Evolutionary conservation across 2,329 filamentous ascomycete genomes (phyloP), one percentile per base, ranked within the genome.

Genomic region (Hymenoscyphus linearis): DNA sequence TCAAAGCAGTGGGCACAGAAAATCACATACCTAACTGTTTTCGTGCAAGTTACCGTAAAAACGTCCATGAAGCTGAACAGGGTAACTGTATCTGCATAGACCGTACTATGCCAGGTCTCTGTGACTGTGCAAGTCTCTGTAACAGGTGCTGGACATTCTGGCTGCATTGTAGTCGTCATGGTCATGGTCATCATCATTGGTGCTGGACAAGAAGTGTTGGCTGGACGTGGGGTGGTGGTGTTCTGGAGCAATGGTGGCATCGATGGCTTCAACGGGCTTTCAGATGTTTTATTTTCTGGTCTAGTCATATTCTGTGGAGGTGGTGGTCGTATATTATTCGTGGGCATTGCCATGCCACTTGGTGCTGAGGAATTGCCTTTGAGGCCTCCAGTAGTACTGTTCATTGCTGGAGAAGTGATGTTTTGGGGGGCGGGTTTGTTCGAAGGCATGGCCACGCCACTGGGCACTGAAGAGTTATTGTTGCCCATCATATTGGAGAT

Each of bases 61-160:
- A 62, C 57, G 36, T 63, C 60, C 50, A 67, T 58, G 40, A 67
- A 68, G 27, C 59, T 67, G 53, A 58, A 67, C 26, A 66, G 27
- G 5, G 67, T 69, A n/a, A 62, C 62, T 14, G 67, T 67, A 6
- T 55, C 52, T 6, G 62, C 63, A 62, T 66, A 68, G 16, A 63
- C 58, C 2, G 66, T 69, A 54, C 66, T 67, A 60, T 67, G 62
- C 66, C 66, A 69, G 7, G 64, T 67, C 55, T 69, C 68, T 2
- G 68, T 69, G 4, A 65, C 58, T 7, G 67, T 69, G 22, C 57
- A 66, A 26, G 65, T 67, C 31, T 60, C 60, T 1, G 66, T 68
- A 14, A 52, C 50, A 16, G 58, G 40, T 55, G 58, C 57, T 60
- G 57, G 60, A 59, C 62, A 69, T 18, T 31, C 26, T 50, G 56